Evolutionary conservation across 1,284 basidiomycete species (phyloP), one percentile per base, ranked within the genome.

Genomic region (Peniophora sp.): DNA sequence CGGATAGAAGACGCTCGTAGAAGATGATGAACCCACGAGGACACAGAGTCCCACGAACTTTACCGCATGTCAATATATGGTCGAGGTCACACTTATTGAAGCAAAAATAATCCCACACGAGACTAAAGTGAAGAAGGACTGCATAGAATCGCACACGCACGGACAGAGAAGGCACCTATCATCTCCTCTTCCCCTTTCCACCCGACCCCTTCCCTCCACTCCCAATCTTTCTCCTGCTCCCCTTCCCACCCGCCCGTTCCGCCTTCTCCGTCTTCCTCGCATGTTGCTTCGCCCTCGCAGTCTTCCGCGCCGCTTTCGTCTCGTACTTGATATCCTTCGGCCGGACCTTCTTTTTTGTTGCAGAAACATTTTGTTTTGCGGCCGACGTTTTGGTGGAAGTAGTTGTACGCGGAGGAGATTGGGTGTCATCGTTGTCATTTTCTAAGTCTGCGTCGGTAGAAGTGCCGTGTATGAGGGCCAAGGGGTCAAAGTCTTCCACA

Each of bases 401-500:
- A 37, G 22, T 22, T 18, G 43, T 43, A 18, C n/a, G 37, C 39
- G 12, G 45, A 24, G 11, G 48, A 45, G 18, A 32, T 27, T 10
- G 49, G 6, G 23, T 46, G 46, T 27, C 35, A n/a, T 3, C 46
- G 6, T 24, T 23, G 14, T 15, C 3, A 0, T 41, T 9, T 11
- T 34, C 14, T 9, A 24, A 18, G 3, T 34, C 9, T 1, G 37
- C 22, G 2, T 36, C 36, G 10, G 15, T 35, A 18, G 36, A 39
- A 18, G 14, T 47, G 9, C 50, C 78, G 55, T 83, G 75, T 32
- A 79, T 71, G 59, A 86, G 64, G 27, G 71, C 62, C 54, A 80
- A 74, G 15, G 83, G 78, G 60, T 88, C 85, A 62, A 91, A 85
- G 61, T 91, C 87, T 62, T 91, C 85, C 11, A 90, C 80, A 41